Conservation (phyloP, 306 rosid species). For the Pyrus bretschneideri region DNA sequence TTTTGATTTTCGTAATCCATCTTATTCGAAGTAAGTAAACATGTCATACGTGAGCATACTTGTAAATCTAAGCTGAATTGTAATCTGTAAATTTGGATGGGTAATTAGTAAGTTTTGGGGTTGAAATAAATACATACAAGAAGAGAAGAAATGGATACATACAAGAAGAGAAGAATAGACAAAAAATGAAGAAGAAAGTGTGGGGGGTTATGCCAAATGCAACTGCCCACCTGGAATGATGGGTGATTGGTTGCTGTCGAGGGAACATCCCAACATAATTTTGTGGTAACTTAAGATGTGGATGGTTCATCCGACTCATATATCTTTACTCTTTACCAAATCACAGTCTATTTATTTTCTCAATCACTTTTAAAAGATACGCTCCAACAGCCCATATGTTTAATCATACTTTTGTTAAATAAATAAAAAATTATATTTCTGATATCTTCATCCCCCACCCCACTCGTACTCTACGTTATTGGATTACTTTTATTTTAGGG, state of each 20-base stretch:
- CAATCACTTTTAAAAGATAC: conserved; percentile 16
- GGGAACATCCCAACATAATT: conserved; percentile 30
- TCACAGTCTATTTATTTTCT: background rate
- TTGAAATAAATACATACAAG: background rate
- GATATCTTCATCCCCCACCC: background rate
- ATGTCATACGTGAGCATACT: too few relatives aligned
- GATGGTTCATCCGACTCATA: conserved; percentile 26
- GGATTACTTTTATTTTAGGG: background rate
- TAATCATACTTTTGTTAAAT: background rate
- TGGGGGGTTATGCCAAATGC: background rate
- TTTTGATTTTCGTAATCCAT: too few relatives aligned
- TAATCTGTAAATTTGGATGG: background rate
- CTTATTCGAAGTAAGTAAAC: too few relatives aligned
- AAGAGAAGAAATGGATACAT: background rate
- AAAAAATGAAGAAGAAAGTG: background rate
- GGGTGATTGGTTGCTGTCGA: conserved; percentile 29
- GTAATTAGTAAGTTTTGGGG: background rate
- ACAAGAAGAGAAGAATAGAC: background rate
- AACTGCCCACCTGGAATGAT: background rate
- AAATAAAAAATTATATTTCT: background rate
- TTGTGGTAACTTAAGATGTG: conserved; percentile 10
- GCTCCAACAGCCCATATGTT: conserved; percentile 10
- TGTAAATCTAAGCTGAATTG: background rate
- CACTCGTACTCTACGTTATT: background rate
- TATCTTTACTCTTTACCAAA: background rate